A percentile compares a stretch with the other conserved stretches of the same genome.
Conservation (phyloP, 1,284 basidiomycete species). For the Ganoderma lingzhi region DNA sequence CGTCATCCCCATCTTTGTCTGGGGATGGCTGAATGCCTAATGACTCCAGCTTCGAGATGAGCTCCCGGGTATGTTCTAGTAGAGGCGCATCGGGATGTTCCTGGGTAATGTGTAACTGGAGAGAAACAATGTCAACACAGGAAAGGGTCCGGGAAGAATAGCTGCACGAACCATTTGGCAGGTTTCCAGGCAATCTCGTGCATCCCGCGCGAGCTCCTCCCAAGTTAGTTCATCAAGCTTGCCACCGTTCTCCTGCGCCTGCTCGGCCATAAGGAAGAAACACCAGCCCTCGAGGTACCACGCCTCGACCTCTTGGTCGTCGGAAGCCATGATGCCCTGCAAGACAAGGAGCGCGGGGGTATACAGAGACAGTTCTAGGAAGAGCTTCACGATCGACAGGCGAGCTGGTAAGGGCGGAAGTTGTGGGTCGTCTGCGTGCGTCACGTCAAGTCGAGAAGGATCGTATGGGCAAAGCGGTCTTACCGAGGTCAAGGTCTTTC, state of each 20-base stretch:
- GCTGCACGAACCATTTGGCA: constrained; percentile 73
- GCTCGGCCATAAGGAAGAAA: constrained; percentile 83
- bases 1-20: constrained; percentile 58
- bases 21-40: constrained; percentile 75
- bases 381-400: constrained; percentile 80
- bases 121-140: not conserved
- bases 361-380: constrained; percentile 83
- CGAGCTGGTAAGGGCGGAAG: constrained; percentile 83
- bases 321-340: constrained; percentile 81
- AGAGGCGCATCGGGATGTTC: constrained; percentile 83
- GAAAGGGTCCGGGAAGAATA: not conserved
- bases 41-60: constrained; percentile 73
- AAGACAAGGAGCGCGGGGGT: constrained; percentile 80
- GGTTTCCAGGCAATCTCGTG: constrained; percentile 84
- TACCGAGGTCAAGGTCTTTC: constrained; percentile 80
- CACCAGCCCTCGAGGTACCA: constrained; percentile 98
- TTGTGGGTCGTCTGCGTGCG: constrained; percentile 65
- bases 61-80: constrained; percentile 79
- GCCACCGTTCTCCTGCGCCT: constrained; percentile 64
- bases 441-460: constrained; percentile 1
- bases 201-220: constrained; percentile 84
- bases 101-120: constrained; percentile 76
- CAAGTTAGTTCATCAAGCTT: constrained; percentile 69
- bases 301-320: constrained; percentile 90
- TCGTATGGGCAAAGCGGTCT: constrained; percentile 22